phyloP scores from a whole-genome alignment of 1,284 basidiomycete genomes.

The Melampsora americana region DNA sequence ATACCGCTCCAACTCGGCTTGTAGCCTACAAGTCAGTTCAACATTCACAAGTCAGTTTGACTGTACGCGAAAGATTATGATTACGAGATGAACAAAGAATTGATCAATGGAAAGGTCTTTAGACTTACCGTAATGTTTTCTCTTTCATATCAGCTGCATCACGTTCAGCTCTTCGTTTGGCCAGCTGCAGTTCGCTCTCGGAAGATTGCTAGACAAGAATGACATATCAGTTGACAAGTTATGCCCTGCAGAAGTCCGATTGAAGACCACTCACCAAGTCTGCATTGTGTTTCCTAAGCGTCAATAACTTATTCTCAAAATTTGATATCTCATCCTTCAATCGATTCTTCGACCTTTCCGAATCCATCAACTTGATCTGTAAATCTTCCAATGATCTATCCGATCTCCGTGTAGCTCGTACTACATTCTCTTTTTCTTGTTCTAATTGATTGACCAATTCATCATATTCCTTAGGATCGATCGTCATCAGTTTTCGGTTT shows the following conservation, averaged over 20 bases:
- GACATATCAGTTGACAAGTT: constrained; percentile 56
- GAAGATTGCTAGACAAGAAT: constrained; percentile 63
- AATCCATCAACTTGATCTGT: constrained; percentile 44
- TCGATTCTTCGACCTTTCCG: constrained; percentile 40
- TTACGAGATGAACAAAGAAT: not conserved
- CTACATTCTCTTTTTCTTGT: constrained; percentile 59
- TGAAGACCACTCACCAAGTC: constrained; percentile 58
- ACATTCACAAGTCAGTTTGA: not conserved
- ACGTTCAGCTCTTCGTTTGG: constrained; percentile 70
- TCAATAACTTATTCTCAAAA: constrained; percentile 47
- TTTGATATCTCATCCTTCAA: constrained; percentile 45
- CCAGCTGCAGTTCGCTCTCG: constrained; percentile 65
- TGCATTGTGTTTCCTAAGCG: constrained; percentile 50
- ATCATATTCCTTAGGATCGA: constrained; percentile 65
- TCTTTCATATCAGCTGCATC: constrained; percentile 71
- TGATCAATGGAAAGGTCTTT: not conserved
- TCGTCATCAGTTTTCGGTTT: constrained; percentile 48
- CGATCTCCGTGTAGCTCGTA: constrained; percentile 25
- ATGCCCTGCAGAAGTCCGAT: constrained; percentile 63
- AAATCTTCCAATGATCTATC: constrained; percentile 45
- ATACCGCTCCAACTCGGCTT: constrained; percentile 44
- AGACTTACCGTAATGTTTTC: constrained; percentile 64
- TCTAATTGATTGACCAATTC: constrained; percentile 66
- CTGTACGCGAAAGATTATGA: not conserved
- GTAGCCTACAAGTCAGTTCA: constrained; percentile 14